A percentile compares a stretch with the other conserved stretches of the same genome.
phyloP scores from a whole-genome alignment of 1,284 basidiomycete genomes.

The Apiotrichum gracile region DNA sequence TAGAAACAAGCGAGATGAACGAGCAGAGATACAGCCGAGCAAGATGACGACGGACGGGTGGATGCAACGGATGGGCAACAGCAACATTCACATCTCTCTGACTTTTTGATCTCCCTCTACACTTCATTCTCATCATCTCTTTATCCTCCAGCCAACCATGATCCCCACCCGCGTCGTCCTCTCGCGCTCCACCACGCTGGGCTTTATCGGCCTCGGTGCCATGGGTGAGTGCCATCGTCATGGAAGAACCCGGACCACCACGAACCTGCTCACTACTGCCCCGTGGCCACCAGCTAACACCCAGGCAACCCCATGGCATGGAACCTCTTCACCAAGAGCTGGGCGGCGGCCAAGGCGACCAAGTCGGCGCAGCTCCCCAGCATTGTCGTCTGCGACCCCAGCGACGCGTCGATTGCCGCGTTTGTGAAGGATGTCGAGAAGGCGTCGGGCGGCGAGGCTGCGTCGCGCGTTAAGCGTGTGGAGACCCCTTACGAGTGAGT shows the following conservation, averaged over 20 bases:
- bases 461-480: constrained; percentile 10
- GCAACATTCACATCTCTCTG: too few relatives aligned
- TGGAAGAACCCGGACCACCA: background rate
- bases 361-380: constrained; percentile 10
- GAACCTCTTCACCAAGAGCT: constrained; percentile 43
- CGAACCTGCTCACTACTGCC: background rate
- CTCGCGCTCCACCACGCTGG: constrained; percentile 31
- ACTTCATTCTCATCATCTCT: background rate
- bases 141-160: constrained; percentile 18
- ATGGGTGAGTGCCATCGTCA: constrained; percentile 29
- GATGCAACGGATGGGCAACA: too few relatives aligned
- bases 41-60: too few relatives aligned
- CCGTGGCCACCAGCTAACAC: background rate
- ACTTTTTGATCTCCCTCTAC: background rate
- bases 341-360: constrained; percentile 13
- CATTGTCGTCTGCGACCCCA: constrained; percentile 42
- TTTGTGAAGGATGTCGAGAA: constrained; percentile 22
- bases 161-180: constrained; percentile 20
- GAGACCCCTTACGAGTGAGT: constrained; percentile 10
- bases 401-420: constrained; percentile 23
- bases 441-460: constrained; percentile 9
- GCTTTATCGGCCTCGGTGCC: constrained; percentile 44
- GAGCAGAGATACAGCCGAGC: too few relatives aligned
- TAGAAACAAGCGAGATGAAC: too few relatives aligned
- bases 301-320: constrained; percentile 42